Evolutionary conservation across 2,329 filamentous ascomycete genomes (phyloP), one percentile per base, ranked within the genome.

Genomic region (Cercospora citrullina): DNA sequence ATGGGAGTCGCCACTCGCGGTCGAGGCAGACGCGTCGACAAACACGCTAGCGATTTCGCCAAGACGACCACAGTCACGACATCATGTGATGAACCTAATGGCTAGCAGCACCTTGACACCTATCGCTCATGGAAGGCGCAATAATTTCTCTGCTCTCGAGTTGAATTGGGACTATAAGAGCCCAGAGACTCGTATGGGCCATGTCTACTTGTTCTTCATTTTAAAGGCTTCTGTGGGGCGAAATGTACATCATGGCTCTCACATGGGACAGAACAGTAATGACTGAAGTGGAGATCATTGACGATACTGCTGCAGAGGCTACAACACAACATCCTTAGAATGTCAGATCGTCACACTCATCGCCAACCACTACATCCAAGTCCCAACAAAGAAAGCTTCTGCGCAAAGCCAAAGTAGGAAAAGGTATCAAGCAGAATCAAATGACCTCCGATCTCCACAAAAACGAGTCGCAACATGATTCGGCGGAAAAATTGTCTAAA

Each of bases 1-100:
- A 1, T 21, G 21, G 28, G 8, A n/a, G 39, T 62, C 60, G 60
- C 60, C 60, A 62, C 60, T 48, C 14, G 26, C 16, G 33, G 12
- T 16, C 36, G 33, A 62, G 39, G 60, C 39, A 62, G 60, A 62
- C 60, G 60, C 60, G 60, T 48, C 39, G 60, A 28, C 23, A 30
- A 62, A 62, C 60, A 62, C 60, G 60, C 60, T 62, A 62, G 26
- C 21, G 16, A 18, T 21, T 8, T 4, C 55, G 36, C 48, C 48
- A 53, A 31, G 39, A 31, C 18, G 21, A 21, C 4, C 4, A 21
- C 6, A 4, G 16, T 51, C 60, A 51, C 60, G 39, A 60, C 18
- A 18, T 60, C 58, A 60, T 42, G 57, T 59, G 48, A 53, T 16
- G 23, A 23, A 21, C 2, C 33, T 12, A 33, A 12, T 33, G 9